phyloP scores from a whole-genome alignment of 1,284 basidiomycete genomes.

The Boletus semigastroideus region DNA sequence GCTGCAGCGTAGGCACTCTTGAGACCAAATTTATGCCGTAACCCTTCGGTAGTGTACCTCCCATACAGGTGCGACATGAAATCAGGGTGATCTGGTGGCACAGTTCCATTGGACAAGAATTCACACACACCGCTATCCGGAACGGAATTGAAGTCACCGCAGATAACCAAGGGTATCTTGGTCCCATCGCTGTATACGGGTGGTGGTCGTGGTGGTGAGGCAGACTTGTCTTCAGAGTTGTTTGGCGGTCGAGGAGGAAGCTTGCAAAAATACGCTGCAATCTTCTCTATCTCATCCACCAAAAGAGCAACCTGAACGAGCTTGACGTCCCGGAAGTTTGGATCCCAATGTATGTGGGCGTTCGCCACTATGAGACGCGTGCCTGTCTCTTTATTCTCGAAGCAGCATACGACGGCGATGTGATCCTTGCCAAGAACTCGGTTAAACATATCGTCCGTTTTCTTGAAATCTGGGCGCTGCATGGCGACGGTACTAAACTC shows the following conservation, averaged over 20 bases:
- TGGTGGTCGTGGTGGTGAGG: slow-evolving; percentile 45
- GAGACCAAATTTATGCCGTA: slow-evolving; percentile 78
- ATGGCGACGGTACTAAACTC: slow-evolving; percentile 95
- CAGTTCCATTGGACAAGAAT: slow-evolving; percentile 75
- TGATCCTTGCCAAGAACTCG: slow-evolving; percentile 96
- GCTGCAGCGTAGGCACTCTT: slow-evolving; percentile 78
- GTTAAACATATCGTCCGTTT: slow-evolving; percentile 99
- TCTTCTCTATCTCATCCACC: slow-evolving; percentile 91
- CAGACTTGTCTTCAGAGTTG: slow-evolving; percentile 33
- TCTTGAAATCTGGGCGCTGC: slow-evolving; percentile 94
- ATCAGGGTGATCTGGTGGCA: slow-evolving; percentile 82
- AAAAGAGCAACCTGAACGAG: slow-evolving; percentile 93
- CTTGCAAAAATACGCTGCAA: slow-evolving; percentile 81
- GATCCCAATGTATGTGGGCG: slow-evolving; percentile 94
- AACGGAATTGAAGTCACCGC: slow-evolving; percentile 94
- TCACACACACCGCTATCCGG: slow-evolving; percentile 91
- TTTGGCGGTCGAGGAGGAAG: slow-evolving; percentile 67
- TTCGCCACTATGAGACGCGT: slow-evolving; percentile 90
- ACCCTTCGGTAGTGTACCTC: slow-evolving; percentile 87
- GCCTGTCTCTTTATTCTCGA: slow-evolving; percentile 88
- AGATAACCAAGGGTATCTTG: slow-evolving; percentile 91
- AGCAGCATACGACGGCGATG: slow-evolving; percentile 84
- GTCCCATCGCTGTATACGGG: slow-evolving; percentile 78
- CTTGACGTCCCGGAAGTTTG: slow-evolving; percentile 93
- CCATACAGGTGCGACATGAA: slow-evolving; percentile 94